These are phyloP conservation scores for Nannochloris sp. DNA, from an alignment of 139 green algal genomes.

Conservation along the genomic window DNA sequence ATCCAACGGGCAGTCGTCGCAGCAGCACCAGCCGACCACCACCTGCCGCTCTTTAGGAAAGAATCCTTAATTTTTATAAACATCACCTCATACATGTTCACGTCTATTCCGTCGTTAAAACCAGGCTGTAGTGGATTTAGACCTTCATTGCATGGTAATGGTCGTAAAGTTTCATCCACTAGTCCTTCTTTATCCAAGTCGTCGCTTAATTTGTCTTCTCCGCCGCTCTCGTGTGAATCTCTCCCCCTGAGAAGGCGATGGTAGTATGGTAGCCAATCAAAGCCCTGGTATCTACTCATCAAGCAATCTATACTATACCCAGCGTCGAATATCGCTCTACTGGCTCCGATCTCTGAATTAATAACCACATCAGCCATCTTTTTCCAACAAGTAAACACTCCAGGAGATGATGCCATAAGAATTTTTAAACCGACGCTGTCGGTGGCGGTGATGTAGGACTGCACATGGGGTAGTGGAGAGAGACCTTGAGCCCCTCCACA, in stretches of 20 bases:
- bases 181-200: background rate
- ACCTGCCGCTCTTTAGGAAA: conserved; percentile 30
- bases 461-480: conserved; percentile 35
- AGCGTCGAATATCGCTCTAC: conserved; percentile 31
- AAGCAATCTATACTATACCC: conserved; percentile 46
- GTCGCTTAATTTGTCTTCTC: no score
- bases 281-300: conserved; percentile 43
- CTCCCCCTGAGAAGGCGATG: no score
- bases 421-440: conserved; percentile 31
- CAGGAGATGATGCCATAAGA: background rate
- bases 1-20: conserved; percentile 29
- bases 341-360: conserved; percentile 35
- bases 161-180: no score
- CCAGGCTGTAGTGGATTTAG: conserved; percentile 31
- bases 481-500: conserved; percentile 25
- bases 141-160: conserved; percentile 22
- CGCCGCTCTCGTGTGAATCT: no score
- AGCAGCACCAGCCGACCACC: background rate
- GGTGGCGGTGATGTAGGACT: conserved; percentile 42
- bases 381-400: conserved; percentile 2
- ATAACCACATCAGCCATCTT: conserved; percentile 9
- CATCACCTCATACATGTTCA: conserved; percentile 68
- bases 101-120: conserved; percentile 51
- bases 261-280: conserved; percentile 33
- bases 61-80: conserved; percentile 72